Evolutionary conservation across 805 yeast genomes (phyloP), one percentile per base, ranked within the genome.

Genomic region (Candida chilensis): DNA sequence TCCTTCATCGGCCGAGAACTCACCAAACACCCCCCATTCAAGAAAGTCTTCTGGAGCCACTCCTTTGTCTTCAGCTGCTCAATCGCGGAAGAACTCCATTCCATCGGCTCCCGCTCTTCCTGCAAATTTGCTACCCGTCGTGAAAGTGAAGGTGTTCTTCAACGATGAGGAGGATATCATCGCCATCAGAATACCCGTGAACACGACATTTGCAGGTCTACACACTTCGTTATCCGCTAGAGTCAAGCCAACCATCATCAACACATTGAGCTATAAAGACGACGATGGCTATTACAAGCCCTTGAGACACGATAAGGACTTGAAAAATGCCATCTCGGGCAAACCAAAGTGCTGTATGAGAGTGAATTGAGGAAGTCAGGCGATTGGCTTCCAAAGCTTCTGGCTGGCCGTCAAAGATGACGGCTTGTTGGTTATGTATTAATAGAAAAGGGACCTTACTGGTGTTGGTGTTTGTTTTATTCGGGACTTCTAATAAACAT

Each of bases 251-350:
- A 24, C 14, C 27, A 19, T 12, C 35, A 32, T 6, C 37, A n/a
- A 34, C 20, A 27, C 37, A 12, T 24, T 44, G 12, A 42, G 36
- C 16, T 44, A 35, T 20, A 41, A 37, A 20, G 41, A 41, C 19
- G 31, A 27, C 14, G 31, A 38, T 13, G 40, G 36, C 1, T 25
- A 32, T 26, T 44, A 37, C 31, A 37, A 33, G 15, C 37, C 38
- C 17, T 34, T 46, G 16, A 36, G 40, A 27, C 27, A 37, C 6
- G 37, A 37, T 24, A 32, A 20, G 9, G 47, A 42, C 20, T 32
- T 42, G 28, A 20, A 24, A 31, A 39, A 21, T 15, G 41, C 33
- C 5, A 15, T 33, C n/a, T n/a, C n/a, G n/a, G n/a, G n/a, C n/a
- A n/a, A n/a, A n/a, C n/a, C n/a, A n/a, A n/a, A n/a, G n/a, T n/a